Evolutionary conservation across 192 early-diverging fungal species (phyloP).

Genomic region (Coemansia sp.): DNA sequence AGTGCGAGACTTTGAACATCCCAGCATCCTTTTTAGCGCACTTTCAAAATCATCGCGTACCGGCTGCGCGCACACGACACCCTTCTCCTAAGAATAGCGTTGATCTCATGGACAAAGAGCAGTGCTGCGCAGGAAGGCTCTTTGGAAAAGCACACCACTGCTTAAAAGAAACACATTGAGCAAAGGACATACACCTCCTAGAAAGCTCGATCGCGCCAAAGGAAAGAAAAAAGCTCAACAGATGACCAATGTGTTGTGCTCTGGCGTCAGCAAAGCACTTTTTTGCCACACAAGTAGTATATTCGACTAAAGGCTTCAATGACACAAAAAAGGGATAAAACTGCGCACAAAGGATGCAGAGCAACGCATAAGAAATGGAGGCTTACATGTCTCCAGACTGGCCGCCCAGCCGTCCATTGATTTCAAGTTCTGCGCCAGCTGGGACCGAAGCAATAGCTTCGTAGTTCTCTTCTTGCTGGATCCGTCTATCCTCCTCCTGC

Average conservation of each 20-base stretch:
- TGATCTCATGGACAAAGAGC: neutral
- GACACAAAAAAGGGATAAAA: neutral
- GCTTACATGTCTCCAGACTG: neutral
- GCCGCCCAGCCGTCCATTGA: constrained; percentile 36
- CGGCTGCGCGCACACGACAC: neutral
- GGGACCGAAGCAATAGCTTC: constrained; percentile 58
- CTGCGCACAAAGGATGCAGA: neutral
- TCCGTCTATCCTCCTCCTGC: constrained; percentile 62
- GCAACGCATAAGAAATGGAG: neutral
- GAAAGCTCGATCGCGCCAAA: neutral
- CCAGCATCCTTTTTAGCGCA: neutral
- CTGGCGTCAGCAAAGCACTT: neutral
- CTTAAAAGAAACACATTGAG: neutral
- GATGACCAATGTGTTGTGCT: neutral
- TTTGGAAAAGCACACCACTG: neutral
- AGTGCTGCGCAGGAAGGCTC: neutral
- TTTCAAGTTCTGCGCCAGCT: constrained; percentile 27
- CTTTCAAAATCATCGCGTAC: neutral
- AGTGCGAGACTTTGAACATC: neutral
- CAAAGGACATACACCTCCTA: neutral
- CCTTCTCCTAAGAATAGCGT: neutral
- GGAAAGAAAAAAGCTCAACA: neutral
- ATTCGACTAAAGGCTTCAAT: neutral
- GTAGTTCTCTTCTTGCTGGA: constrained; percentile 64
- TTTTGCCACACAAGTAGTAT: neutral